These are phyloP conservation scores for Aureobasidium pullulans DNA, from an alignment of 2,329 filamentous ascomycete genomes.

Conservation along the genomic window DNA sequence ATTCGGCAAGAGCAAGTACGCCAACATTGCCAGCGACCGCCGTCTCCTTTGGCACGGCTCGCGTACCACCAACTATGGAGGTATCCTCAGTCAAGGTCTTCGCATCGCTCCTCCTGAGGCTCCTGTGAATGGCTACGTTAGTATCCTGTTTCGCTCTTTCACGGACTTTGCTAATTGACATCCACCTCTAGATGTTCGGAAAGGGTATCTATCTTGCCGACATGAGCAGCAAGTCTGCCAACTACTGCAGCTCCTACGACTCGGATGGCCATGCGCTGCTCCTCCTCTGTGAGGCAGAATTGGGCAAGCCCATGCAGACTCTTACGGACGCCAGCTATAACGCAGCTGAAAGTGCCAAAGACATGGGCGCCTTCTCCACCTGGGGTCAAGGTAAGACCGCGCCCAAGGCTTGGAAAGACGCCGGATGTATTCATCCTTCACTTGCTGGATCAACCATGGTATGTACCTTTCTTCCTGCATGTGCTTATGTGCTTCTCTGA, in stretches of 20 bases:
- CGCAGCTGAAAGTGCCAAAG: slow-evolving; percentile 57
- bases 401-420: slow-evolving; percentile 70
- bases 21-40: slow-evolving; percentile 52
- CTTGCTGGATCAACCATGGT: slow-evolving; percentile 66
- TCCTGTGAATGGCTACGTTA: slow-evolving; percentile 47
- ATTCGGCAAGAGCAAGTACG: slow-evolving; percentile 52
- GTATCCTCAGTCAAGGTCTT: slow-evolving; percentile 79
- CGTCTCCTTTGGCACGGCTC: slow-evolving; percentile 85
- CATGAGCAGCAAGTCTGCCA: slow-evolving; percentile 74
- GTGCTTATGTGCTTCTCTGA: background rate
- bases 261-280: slow-evolving; percentile 67
- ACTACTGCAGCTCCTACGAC: slow-evolving; percentile 54
- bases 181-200: background rate
- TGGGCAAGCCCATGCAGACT: slow-evolving; percentile 67
- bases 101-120: slow-evolving; percentile 85
- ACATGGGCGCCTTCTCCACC: slow-evolving; percentile 56
- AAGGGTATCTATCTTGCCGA: slow-evolving; percentile 72
- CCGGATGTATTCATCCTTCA: slow-evolving; percentile 54
- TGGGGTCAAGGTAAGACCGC: slow-evolving; percentile 60
- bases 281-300: slow-evolving; percentile 75
- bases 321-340: slow-evolving; percentile 51
- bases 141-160: background rate
- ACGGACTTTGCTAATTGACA: too few species aligned
- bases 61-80: slow-evolving; percentile 74
- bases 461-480: slow-evolving; percentile 24